Conservation (phyloP, 2,329 filamentous ascomycete species). For the Lachnellula occidentalis region DNA sequence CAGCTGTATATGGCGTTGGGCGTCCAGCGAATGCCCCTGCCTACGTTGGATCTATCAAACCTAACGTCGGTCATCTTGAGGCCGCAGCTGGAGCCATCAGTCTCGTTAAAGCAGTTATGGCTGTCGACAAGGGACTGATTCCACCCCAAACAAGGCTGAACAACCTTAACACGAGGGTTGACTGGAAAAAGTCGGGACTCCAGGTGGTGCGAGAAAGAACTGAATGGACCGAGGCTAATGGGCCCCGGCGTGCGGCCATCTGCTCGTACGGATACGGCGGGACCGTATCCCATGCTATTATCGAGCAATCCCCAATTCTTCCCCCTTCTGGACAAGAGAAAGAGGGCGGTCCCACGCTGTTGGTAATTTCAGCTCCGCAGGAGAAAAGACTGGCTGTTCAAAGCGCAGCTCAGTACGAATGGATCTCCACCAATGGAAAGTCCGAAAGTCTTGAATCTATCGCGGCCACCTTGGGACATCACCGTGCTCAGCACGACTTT, state of each 20-base stretch:
- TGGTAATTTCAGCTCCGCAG: no score
- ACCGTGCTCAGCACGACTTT: no score
- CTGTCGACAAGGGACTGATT: constrained; percentile 18
- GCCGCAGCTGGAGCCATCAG: constrained; percentile 17
- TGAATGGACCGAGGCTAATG: no score
- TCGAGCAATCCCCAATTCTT: constrained; percentile 21
- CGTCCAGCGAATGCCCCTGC: neutral
- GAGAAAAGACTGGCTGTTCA: no score
- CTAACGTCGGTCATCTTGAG: constrained; percentile 24
- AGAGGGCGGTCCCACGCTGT: no score
- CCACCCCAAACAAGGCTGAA: constrained; percentile 14
- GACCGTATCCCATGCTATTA: constrained; percentile 32
- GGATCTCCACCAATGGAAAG: no score
- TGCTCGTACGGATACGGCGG: constrained; percentile 34
- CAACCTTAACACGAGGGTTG: constrained; percentile 17
- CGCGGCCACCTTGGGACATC: no score
- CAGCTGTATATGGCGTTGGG: neutral
- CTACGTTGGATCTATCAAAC: constrained; percentile 6
- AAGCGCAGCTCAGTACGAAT: no score
- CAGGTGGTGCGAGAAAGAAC: neutral
- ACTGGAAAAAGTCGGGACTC: constrained; percentile 30
- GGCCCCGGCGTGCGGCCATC: constrained; percentile 17
- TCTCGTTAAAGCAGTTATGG: constrained; percentile 17
- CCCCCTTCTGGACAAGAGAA: neutral
- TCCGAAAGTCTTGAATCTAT: no score